Conservation (phyloP, 495 filamentous ascomycete species). For the Podospora pseudocomata region DNA sequence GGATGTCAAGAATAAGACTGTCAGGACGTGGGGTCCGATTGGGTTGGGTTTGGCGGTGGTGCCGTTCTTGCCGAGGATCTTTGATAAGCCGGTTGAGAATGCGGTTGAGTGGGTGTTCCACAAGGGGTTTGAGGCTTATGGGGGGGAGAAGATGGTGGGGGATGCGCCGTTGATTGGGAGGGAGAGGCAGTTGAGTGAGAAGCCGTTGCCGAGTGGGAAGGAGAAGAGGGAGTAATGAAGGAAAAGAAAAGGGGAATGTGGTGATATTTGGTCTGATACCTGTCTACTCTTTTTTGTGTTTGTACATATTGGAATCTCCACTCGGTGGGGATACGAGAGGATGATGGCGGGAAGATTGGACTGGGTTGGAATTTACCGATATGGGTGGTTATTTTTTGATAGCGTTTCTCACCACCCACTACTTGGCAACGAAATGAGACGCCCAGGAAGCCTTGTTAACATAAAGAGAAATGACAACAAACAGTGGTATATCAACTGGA, state of each 20-base stretch:
- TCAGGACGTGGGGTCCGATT: conserved; percentile 85
- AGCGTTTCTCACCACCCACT: not conserved
- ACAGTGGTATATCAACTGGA: not conserved
- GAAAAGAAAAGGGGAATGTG: conserved; percentile 25
- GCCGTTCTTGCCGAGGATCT: conserved; percentile 82
- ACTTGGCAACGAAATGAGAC: not conserved
- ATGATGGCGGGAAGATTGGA: too few relatives aligned
- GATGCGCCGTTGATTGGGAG: conserved; percentile 50
- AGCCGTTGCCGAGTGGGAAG: conserved; percentile 33
- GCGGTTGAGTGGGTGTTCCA: conserved; percentile 89
- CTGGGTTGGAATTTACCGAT: not conserved
- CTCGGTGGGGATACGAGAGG: not conserved
- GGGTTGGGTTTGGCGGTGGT: conserved; percentile 86
- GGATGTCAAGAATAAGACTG: conserved; percentile 63
- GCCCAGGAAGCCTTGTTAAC: not conserved
- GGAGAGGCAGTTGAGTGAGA: conserved; percentile 50
- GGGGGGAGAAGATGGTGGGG: conserved; percentile 58
- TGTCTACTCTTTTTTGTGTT: not conserved
- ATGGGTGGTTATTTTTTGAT: not conserved
- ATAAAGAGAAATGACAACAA: not conserved
- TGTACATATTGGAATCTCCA: not conserved
- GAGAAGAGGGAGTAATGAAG: conserved; percentile 51
- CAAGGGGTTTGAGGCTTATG: conserved; percentile 65
- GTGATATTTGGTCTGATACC: conserved; percentile 5
- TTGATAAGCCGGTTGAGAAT: conserved; percentile 89